Base-by-base conservation (phyloP, 345 rosid genomes). In the Passiflora organensis region DNA sequence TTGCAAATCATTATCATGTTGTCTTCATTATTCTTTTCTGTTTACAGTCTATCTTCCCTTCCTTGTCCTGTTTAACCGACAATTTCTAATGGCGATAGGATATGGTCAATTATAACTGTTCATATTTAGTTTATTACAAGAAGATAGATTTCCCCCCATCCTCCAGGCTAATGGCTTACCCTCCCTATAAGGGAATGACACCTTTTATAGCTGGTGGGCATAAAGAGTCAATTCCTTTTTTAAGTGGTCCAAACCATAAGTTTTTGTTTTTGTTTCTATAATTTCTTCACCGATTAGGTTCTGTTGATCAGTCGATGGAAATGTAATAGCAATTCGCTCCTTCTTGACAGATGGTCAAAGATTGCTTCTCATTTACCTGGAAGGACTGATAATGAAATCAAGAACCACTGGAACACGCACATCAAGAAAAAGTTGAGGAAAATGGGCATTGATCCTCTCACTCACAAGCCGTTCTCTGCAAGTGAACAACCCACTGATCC, bases 321-420 rank as follows among this genome's bases (percentile, higher is more conserved):
- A 9, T 3, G 0, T n/a, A 24, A 17, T 6, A 23, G 54, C n/a
- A n/a, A n/a, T n/a, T n/a, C n/a, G n/a, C n/a, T n/a, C n/a, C n/a
- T n/a, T n/a, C n/a, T n/a, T 32, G 1, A 41, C 79, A 91, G 96
- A 68, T 91, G 98, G 98, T 91, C 98, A 42, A 88, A 91, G 82
- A 91, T 91, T 54, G 96, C 98, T 24, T 91, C 98, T 42, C 89
- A 89, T 73, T 74, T 91, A 15, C 96, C 96, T 0, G 96, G 98
- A 69, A 69, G 96, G 77, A 91, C 98, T 3, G 98, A 91, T 68
- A 91, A 91, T 59, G 98, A 91, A 64, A 91, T 91, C 61, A 91
- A 91, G 73, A 91, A 91, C 50, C 96, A 91, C 25, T 91, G 98
- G 98, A 91, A 88, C 57, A 91, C 98, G 21, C 95, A 88, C 62